Evolutionary conservation across 768 basidiomycete genomes (phyloP).

Genomic region (Macrolepiota fuliginosa): DNA sequence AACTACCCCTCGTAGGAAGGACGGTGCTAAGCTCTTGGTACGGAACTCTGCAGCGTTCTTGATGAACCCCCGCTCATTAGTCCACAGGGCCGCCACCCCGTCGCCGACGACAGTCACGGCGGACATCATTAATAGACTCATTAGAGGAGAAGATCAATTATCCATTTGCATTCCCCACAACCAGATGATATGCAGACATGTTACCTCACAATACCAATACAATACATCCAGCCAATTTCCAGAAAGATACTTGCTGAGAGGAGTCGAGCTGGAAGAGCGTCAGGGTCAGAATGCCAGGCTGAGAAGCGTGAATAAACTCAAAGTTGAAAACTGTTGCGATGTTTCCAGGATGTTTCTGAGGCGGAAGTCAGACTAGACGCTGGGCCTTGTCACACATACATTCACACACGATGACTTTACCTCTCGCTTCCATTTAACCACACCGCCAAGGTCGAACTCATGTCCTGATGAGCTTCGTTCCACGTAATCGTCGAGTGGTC

Average conservation of each 20-base stretch:
- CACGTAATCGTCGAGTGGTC: slow-evolving; percentile 33
- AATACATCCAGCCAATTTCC: neutral
- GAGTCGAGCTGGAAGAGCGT: neutral
- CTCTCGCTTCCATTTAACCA: neutral
- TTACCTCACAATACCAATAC: neutral
- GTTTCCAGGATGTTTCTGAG: neutral
- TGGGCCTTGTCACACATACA: neutral
- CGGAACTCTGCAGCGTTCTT: slow-evolving; percentile 16
- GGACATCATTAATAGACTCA: slow-evolving; percentile 36
- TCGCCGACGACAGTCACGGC: slow-evolving; percentile 31
- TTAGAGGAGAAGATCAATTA: slow-evolving; percentile 1
- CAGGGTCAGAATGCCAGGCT: too few relatives aligned
- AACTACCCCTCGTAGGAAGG: slow-evolving; percentile 47
- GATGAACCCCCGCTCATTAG: neutral
- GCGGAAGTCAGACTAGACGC: neutral
- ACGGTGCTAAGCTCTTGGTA: slow-evolving; percentile 74
- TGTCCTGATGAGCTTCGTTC: slow-evolving; percentile 21
- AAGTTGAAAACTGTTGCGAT: neutral
- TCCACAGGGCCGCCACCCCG: slow-evolving; percentile 50
- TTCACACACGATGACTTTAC: slow-evolving; percentile 1
- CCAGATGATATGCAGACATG: neutral
- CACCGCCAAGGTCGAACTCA: neutral
- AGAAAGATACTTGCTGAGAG: neutral
- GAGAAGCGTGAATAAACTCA: neutral
- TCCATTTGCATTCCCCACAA: slow-evolving; percentile 6